These are phyloP conservation scores for Trichoderma asperelloides DNA, from an alignment of 495 filamentous ascomycete genomes.

Conservation along the genomic window DNA sequence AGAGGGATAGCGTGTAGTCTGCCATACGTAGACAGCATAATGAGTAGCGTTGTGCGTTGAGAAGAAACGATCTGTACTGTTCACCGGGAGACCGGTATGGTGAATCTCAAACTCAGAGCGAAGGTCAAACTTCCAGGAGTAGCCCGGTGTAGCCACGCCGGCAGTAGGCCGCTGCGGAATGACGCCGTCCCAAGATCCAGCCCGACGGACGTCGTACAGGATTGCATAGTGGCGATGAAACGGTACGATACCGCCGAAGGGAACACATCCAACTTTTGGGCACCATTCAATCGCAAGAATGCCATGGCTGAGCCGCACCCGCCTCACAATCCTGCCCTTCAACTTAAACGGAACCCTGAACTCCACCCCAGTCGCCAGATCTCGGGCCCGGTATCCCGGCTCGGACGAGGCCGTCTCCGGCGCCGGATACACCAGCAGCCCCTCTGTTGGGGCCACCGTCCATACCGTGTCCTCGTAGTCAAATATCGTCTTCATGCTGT, in stretches of 20 bases:
- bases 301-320: conserved; percentile 46
- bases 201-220: conserved; percentile 44
- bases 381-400: conserved; percentile 39
- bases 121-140: conserved; percentile 39
- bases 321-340: conserved; percentile 45
- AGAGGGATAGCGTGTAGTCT: conserved; percentile 40
- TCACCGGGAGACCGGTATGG: conserved; percentile 52
- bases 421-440: conserved; percentile 49
- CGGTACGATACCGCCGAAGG: conserved; percentile 44
- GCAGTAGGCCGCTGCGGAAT: conserved; percentile 1
- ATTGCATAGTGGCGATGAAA: conserved; percentile 59
- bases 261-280: conserved; percentile 12
- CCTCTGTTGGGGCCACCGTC: conserved; percentile 48
- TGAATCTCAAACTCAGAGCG: conserved; percentile 66
- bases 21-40: conserved; percentile 61
- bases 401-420: conserved; percentile 12
- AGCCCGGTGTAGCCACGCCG: conserved; percentile 6
- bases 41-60: conserved; percentile 53
- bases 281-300: conserved; percentile 61
- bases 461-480: conserved; percentile 49
- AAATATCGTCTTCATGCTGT: conserved; percentile 30
- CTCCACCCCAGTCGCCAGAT: conserved; percentile 38
- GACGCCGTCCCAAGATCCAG: conserved; percentile 3
- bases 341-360: conserved; percentile 47
- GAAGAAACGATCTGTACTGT: conserved; percentile 53